These are phyloP conservation scores for Fusarium sp. DNA, from an alignment of 2,329 filamentous ascomycete genomes.

Conservation along the genomic window DNA sequence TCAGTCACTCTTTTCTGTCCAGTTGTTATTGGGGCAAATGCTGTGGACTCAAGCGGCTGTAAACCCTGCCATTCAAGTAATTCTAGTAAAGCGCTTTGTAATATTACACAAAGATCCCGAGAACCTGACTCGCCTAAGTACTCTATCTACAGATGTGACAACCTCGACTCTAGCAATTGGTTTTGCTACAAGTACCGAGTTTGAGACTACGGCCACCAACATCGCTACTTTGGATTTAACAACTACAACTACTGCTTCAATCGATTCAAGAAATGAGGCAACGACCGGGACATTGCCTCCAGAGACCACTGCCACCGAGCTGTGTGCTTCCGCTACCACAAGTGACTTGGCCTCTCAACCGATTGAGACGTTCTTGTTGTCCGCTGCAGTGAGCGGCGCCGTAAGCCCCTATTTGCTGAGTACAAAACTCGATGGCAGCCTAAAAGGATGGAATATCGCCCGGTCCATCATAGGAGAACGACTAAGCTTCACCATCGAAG, in stretches of 20 bases:
- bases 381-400: not conserved
- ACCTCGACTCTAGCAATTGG: not conserved
- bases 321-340: not conserved
- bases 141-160: not conserved
- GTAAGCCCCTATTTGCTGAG: not conserved
- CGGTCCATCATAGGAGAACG: not conserved
- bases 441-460: not conserved
- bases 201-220: not conserved
- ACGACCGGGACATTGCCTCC: too few species aligned
- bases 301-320: not conserved
- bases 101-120: not conserved
- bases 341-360: not conserved
- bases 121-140: not conserved
- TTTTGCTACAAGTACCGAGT: not conserved
- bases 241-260: not conserved
- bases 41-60: not conserved
- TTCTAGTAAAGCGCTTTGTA: accelerated
- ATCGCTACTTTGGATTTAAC: not conserved
- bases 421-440: accelerated
- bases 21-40: not conserved
- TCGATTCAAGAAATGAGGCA: not conserved
- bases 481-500: not conserved
- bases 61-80: not conserved
- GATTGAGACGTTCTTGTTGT: not conserved
- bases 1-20: not conserved